Evolutionary conservation across 2,329 filamentous ascomycete species (phyloP).

Genomic region (Fusarium sororula): DNA sequence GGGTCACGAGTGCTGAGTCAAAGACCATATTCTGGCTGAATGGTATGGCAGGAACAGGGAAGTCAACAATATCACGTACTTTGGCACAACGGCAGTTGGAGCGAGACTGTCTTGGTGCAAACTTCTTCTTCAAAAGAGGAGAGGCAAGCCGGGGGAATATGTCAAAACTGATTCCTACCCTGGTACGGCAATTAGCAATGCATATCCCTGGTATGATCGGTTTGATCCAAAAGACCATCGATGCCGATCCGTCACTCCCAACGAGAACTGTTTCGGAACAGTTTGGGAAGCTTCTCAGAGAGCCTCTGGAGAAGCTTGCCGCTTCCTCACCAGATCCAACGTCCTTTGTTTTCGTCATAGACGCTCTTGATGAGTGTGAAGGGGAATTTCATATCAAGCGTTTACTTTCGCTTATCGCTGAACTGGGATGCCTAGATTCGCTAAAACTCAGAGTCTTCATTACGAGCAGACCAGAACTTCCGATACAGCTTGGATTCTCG

Average conservation of each 20-base stretch:
- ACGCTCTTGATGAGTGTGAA: background rate
- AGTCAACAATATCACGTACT: conserved; percentile 52
- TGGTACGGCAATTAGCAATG: conserved; percentile 47
- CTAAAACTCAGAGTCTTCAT: background rate
- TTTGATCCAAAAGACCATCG: background rate
- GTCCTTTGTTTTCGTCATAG: background rate
- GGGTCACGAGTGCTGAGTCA: conserved; percentile 11
- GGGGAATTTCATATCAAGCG: background rate
- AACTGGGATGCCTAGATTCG: background rate
- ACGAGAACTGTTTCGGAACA: background rate
- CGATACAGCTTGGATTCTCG: background rate
- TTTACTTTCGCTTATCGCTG: background rate
- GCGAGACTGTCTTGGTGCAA: conserved; percentile 39
- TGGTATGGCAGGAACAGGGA: conserved; percentile 52
- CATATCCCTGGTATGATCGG: background rate
- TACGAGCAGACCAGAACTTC: background rate
- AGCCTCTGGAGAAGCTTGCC: background rate
- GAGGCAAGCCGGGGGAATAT: conserved; percentile 48
- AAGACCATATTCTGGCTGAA: conserved; percentile 50
- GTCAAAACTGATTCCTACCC: conserved; percentile 50
- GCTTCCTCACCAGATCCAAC: rapidly evolving
- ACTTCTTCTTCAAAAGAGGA: conserved; percentile 56
- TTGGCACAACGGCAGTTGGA: conserved; percentile 44
- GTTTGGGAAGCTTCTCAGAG: background rate
- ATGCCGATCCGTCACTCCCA: background rate